Conservation (phyloP, 768 basidiomycete species). For the Cubamyces sp. region DNA sequence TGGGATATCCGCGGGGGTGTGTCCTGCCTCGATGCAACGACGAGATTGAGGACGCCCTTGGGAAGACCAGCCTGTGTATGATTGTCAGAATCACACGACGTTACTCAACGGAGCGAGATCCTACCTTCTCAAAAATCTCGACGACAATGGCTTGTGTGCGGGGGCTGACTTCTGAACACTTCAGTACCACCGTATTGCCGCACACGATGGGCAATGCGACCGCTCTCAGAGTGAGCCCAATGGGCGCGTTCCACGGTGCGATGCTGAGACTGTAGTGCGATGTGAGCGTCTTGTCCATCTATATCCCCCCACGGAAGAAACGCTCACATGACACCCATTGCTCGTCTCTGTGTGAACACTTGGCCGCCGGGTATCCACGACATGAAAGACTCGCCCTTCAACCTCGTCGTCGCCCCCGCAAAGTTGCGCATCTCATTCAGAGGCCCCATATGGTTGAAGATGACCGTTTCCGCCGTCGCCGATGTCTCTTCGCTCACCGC, state of each 20-base stretch:
- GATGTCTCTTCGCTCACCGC: conserved; percentile 45
- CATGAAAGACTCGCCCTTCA: conserved; percentile 49
- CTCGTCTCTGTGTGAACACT: conserved; percentile 49
- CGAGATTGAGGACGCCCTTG: conserved; percentile 58
- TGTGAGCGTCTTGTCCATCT: background rate
- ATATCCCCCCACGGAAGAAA: background rate
- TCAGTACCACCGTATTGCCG: conserved; percentile 60
- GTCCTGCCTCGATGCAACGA: conserved; percentile 49
- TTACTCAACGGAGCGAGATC: background rate
- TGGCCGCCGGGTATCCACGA: conserved; percentile 49
- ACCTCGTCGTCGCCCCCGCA: conserved; percentile 36
- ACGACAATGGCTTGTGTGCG: conserved; percentile 48
- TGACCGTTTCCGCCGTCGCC: conserved; percentile 31
- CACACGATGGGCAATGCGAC: conserved; percentile 52
- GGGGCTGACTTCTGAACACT: conserved; percentile 55
- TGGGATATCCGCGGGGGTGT: conserved; percentile 50
- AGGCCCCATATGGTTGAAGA: conserved; percentile 33
- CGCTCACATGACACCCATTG: conserved; percentile 57
- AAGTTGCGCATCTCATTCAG: conserved; percentile 31
- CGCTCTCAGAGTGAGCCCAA: conserved; percentile 48
- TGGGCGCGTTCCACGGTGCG: conserved; percentile 60
- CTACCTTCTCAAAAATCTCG: conserved; percentile 51
- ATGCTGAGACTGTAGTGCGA: conserved; percentile 37
- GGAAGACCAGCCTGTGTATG: conserved; percentile 59
- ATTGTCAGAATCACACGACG: background rate